phyloP scores from a whole-genome alignment of 257 asterid species.

The Cruciata laevipes region DNA sequence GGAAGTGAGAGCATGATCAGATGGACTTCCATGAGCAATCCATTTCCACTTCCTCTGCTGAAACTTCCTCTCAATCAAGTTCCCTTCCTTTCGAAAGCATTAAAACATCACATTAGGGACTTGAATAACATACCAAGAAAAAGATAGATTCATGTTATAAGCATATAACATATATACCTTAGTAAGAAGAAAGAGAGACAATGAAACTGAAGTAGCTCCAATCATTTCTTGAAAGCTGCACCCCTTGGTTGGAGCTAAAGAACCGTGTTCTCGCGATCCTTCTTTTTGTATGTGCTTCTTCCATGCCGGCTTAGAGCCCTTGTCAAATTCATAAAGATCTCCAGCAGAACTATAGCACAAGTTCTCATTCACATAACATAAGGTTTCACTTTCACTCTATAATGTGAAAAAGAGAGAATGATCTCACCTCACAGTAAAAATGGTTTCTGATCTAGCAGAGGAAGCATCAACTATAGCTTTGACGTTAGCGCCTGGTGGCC shows the following conservation, averaged over 20 bases:
- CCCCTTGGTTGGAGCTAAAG: constrained; percentile 42
- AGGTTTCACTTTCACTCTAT: not conserved
- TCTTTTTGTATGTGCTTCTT: constrained; percentile 63
- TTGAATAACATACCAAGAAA: not conserved
- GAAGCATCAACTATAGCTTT: constrained; percentile 55
- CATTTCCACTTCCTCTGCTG: constrained; percentile 84
- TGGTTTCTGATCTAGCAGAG: constrained; percentile 35
- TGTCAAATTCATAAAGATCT: constrained; percentile 80
- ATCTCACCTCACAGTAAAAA: constrained; percentile 63
- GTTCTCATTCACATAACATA: constrained; percentile 9
- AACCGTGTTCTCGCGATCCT: constrained; percentile 31
- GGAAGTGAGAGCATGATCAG: constrained; percentile 51
- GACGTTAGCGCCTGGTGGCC: constrained; percentile 74
- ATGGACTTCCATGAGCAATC: constrained; percentile 69
- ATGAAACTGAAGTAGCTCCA: constrained; percentile 41
- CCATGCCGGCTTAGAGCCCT: constrained; percentile 69
- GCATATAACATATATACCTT: constrained; percentile 31
- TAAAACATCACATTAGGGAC: not conserved
- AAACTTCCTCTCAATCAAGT: constrained; percentile 58
- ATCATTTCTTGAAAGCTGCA: constrained; percentile 45
- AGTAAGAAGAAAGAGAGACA: constrained; percentile 62
- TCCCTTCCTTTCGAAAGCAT: constrained; percentile 41
- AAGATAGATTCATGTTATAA: not conserved
- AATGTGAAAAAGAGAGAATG: no score
- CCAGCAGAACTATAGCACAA: constrained; percentile 55